Evolutionary conservation across 768 basidiomycete genomes (phyloP), one percentile per base, ranked within the genome.

Genomic region (Cubamyces lactineus): DNA sequence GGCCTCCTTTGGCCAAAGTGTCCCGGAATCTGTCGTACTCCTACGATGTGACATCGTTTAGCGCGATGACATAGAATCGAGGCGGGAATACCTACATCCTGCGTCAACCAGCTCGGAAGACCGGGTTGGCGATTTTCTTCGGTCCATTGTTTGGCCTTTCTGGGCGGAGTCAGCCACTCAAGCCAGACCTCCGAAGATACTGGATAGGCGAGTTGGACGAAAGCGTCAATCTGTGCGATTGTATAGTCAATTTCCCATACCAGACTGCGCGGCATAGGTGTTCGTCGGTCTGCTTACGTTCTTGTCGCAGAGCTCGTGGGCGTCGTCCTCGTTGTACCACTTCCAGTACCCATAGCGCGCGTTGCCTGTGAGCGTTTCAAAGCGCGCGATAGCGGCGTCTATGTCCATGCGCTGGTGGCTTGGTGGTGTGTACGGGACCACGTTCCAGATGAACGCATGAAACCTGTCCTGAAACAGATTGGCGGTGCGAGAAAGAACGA

Each of bases 311-410:
- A 23, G 4, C 19, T 45, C 19, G 43, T 57, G 53, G 3, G 46
- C 48, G 6, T 60, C 50, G 8, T 42, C 34, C 47, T 40, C 8
- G 38, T 19, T 42, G 50, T 56, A 59, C 48, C 51, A 77, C 45
- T 64, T 68, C 79, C 78, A 81, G 63, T 81, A 82, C 8, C 81
- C 81, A 56, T 73, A 65, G 17, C 60, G n/a, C n/a, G n/a, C 26
- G 21, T 48, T 39, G 15, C 53, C 59, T 9, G 52, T 49, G 28
- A 12, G 26, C 42, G 70, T 52, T 53, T 67, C 66, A 28, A 71
- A 57, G 28, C 57, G 46, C 43, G 70, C 69, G 28, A 75, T 60
- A n/a, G 69, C 45, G 8, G 61, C 7, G 15, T 73, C 58, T 45
- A 74, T 42, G 17, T 76, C 69, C 16, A 71, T 64, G 21, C 48